A percentile compares a stretch with the other conserved stretches of the same genome.
Conservation (phyloP, 164 flowering plant species). For the Stephania cephalantha region DNA sequence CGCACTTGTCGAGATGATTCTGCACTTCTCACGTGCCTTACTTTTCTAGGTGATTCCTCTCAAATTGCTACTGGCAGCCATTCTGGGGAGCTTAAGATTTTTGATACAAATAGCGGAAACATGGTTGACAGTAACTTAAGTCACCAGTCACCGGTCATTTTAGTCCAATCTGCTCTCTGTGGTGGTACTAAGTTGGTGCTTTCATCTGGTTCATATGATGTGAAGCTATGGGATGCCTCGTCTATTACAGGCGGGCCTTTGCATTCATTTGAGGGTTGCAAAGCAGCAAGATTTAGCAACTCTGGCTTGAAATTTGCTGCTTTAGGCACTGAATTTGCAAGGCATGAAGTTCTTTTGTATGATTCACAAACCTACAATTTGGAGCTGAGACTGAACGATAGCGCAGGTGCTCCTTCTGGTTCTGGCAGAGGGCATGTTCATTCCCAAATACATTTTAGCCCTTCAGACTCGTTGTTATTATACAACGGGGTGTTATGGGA, state of each 20-base stretch:
- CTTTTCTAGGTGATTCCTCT: slow-evolving; percentile 69
- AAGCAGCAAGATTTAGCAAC: slow-evolving; percentile 77
- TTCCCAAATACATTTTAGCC: slow-evolving; percentile 75
- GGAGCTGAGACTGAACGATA: slow-evolving; percentile 55
- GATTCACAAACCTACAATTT: slow-evolving; percentile 64
- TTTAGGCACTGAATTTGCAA: slow-evolving; percentile 49
- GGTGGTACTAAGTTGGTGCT: slow-evolving; percentile 62
- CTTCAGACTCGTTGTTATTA: slow-evolving; percentile 74
- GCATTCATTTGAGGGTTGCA: slow-evolving; percentile 76
- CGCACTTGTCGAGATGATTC: slow-evolving; percentile 85
- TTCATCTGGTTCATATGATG: slow-evolving; percentile 75
- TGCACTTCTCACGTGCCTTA: slow-evolving; percentile 69
- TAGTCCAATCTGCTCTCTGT: slow-evolving; percentile 54
- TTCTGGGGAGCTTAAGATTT: slow-evolving; percentile 78
- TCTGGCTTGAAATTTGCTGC: slow-evolving; percentile 70
- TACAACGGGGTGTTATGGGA: slow-evolving; percentile 99
- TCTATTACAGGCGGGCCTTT: slow-evolving; percentile 61
- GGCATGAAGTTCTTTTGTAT: slow-evolving; percentile 68
- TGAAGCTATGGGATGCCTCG: slow-evolving; percentile 79
- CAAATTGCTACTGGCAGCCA: slow-evolving; percentile 74
- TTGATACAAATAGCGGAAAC: slow-evolving; percentile 61
- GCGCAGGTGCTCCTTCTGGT: slow-evolving; percentile 35
- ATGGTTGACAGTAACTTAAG: slow-evolving; percentile 61
- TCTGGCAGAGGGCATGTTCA: slow-evolving; percentile 51
- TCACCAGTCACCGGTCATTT: slow-evolving; percentile 68